These are phyloP conservation scores for Apiotrichum brassicae DNA, from an alignment of 1,284 basidiomycete genomes.

Conservation along the genomic window DNA sequence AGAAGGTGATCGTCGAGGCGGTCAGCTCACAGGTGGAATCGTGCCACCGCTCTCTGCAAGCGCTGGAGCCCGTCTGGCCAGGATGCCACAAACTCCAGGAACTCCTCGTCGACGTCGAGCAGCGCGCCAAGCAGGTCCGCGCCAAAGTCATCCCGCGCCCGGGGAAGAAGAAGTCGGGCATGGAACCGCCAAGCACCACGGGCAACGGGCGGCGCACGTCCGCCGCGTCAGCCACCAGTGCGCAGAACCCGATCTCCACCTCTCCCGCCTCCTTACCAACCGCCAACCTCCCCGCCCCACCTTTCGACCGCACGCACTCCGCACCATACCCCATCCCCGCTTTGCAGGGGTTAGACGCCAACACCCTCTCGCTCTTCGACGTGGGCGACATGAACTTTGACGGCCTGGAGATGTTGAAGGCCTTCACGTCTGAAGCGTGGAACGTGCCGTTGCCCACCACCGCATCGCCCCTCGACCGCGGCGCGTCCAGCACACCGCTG, in stretches of 20 bases:
- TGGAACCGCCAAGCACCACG: background rate
- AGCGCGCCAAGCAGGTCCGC: conserved; percentile 38
- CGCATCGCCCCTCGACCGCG: background rate
- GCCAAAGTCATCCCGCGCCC: conserved; percentile 4
- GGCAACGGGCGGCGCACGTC: background rate
- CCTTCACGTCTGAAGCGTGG: conserved; percentile 31
- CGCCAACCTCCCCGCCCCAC: background rate
- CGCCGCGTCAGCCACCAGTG: background rate
- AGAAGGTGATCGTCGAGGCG: conserved; percentile 58
- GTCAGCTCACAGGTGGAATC: conserved; percentile 77
- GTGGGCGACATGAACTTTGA: conserved; percentile 43
- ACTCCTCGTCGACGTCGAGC: conserved; percentile 42
- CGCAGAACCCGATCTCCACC: background rate
- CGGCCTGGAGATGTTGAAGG: conserved; percentile 41
- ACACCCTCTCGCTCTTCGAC: conserved; percentile 27
- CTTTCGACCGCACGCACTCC: background rate
- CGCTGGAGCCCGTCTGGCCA: conserved; percentile 82
- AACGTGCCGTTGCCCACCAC: conserved; percentile 2
- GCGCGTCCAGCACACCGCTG: background rate
- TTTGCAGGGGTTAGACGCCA: background rate
- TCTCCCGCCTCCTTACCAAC: background rate
- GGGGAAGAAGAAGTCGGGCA: conserved; percentile 8
- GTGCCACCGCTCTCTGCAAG: conserved; percentile 63
- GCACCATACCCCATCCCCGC: background rate
- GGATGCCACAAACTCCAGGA: conserved; percentile 74